A percentile compares a stretch with the other conserved stretches of the same genome.
phyloP scores from a whole-genome alignment of 768 basidiomycete genomes.

The Leccinum arenicola region DNA sequence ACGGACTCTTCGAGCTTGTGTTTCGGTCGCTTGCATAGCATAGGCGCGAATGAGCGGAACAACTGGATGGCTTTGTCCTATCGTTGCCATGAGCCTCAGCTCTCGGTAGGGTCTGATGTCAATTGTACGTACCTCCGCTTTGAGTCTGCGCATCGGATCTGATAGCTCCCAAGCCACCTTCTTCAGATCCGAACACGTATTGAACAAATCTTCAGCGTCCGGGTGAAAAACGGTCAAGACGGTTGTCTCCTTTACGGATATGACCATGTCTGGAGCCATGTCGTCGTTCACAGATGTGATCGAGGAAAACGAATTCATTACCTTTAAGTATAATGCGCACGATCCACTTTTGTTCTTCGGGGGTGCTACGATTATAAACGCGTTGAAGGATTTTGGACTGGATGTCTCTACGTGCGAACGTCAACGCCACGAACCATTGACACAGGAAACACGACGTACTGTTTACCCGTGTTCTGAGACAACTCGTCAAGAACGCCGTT shows the following conservation, averaged over 20 bases:
- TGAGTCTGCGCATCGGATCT: conserved; percentile 67
- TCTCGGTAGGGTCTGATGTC: too few species aligned
- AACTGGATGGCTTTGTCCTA: conserved; percentile 84
- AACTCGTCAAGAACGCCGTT: conserved; percentile 82
- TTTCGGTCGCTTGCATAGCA: conserved; percentile 89
- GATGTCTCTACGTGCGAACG: conserved; percentile 49
- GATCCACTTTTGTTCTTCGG: conserved; percentile 93
- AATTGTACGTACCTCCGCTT: conserved; percentile 48
- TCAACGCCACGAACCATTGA: conserved; percentile 3
- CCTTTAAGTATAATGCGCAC: conserved; percentile 96
- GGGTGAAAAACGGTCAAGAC: conserved; percentile 91
- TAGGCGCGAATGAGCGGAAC: conserved; percentile 87
- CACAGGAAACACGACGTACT: conserved; percentile 42
- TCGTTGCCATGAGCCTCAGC: conserved; percentile 5
- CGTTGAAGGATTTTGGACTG: conserved; percentile 76
- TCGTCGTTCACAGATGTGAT: background rate
- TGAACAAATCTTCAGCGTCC: conserved; percentile 91
- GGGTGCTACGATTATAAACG: conserved; percentile 73
- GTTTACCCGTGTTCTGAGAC: conserved; percentile 66
- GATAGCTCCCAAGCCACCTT: conserved; percentile 88
- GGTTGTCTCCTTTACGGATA: conserved; percentile 92
- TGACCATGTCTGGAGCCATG: conserved; percentile 68
- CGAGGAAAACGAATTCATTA: conserved; percentile 23
- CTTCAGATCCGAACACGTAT: conserved; percentile 95
- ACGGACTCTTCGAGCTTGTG: conserved; percentile 80